These are phyloP conservation scores for Pleurotus tuber-regium DNA, from an alignment of 768 basidiomycete species.

Conservation along the genomic window DNA sequence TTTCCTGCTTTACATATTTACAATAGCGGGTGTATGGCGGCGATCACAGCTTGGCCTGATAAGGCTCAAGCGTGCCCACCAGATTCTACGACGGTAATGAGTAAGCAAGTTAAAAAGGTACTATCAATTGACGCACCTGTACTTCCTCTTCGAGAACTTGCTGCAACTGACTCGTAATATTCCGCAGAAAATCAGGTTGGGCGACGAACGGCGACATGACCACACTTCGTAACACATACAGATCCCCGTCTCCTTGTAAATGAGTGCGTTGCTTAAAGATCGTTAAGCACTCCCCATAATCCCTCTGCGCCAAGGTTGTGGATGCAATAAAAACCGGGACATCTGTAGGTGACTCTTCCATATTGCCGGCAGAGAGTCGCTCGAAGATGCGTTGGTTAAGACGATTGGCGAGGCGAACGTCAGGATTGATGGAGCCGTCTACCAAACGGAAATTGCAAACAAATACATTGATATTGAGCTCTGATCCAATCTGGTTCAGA, in stretches of 20 bases:
- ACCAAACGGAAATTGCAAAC: constrained; percentile 37
- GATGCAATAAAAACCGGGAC: constrained; percentile 27
- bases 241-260: constrained; percentile 25
- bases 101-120: too few relatives aligned
- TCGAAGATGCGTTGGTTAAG: constrained; percentile 38
- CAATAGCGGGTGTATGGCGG: too few relatives aligned
- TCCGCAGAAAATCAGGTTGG: constrained; percentile 22
- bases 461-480: constrained; percentile 44
- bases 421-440: constrained; percentile 29
- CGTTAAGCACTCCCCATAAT: constrained; percentile 31
- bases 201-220: constrained; percentile 41
- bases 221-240: constrained; percentile 35
- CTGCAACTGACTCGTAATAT: constrained; percentile 31
- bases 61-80: too few relatives aligned
- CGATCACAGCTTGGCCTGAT: too few relatives aligned
- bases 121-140: too few relatives aligned
- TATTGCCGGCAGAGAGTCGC: constrained; percentile 29
- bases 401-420: constrained; percentile 39
- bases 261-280: constrained; percentile 37
- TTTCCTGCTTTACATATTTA: too few relatives aligned
- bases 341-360: constrained; percentile 15
- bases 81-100: too few relatives aligned
- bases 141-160: constrained; percentile 30
- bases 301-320: constrained; percentile 27
- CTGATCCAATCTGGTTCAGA: constrained; percentile 31